Conservation (phyloP, 2,329 filamentous ascomycete genomes). For the Aspergillus pseudonomiae region DNA sequence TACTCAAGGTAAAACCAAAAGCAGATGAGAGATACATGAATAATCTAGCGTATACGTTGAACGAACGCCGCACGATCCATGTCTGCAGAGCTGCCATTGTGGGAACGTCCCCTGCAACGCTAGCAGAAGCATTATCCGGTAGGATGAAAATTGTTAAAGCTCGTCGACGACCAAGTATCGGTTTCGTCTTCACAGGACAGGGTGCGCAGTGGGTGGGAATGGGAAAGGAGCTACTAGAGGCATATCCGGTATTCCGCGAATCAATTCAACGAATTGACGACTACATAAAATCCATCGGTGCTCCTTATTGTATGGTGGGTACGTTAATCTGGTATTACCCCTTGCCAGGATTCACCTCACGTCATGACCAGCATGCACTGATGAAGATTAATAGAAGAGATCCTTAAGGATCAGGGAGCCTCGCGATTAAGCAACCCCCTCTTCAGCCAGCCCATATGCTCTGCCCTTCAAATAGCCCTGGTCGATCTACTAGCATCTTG, state of each 20-base stretch:
- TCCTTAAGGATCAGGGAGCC: constrained; percentile 2
- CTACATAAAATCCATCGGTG: constrained; percentile 20
- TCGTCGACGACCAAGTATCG: constrained; percentile 12
- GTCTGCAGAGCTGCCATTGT: constrained; percentile 22
- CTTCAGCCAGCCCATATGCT: constrained; percentile 26
- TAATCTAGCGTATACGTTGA: constrained; percentile 27
- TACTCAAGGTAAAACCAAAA: background rate
- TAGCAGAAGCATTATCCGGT: background rate
- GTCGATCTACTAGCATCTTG: constrained; percentile 27
- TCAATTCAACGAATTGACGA: constrained; percentile 16
- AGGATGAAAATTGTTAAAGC: constrained; percentile 2
- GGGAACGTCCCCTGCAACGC: constrained; percentile 4
- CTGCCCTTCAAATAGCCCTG: constrained; percentile 30
- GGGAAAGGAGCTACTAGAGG: constrained; percentile 31
- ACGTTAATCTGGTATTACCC: constrained; percentile 1
- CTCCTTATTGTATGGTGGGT: constrained; percentile 26
- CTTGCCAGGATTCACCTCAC: background rate
- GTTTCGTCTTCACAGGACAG: constrained; percentile 40
- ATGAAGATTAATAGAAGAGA: constrained; percentile 14
- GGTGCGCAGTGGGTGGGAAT: constrained; percentile 39
- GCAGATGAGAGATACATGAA: constrained; percentile 17
- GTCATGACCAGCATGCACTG: background rate
- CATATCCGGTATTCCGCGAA: constrained; percentile 23
- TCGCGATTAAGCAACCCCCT: constrained; percentile 18
- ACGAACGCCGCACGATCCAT: constrained; percentile 21